phyloP scores from a whole-genome alignment of 164 flowering plant species.

The Vitis amurensis region DNA sequence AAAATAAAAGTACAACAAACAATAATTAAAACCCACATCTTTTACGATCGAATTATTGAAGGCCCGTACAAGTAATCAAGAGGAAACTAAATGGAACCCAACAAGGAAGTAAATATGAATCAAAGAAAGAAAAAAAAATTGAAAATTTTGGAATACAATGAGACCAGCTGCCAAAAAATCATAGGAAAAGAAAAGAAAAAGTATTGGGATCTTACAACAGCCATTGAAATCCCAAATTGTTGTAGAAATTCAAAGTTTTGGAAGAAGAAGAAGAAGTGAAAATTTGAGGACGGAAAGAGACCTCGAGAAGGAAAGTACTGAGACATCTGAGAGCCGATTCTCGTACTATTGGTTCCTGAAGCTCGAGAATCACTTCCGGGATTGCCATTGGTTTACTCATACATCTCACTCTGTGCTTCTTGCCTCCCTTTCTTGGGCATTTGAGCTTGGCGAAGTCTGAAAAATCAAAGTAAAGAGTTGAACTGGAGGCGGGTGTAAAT shows the following conservation, averaged over 20 bases:
- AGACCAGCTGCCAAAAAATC: neutral
- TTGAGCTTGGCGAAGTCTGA: slow-evolving; percentile 19
- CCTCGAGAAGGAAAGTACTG: slow-evolving; percentile 41
- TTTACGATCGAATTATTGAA: too few species aligned
- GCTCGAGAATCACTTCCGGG: slow-evolving; percentile 33
- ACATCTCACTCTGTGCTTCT: slow-evolving; percentile 24
- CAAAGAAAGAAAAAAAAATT: too few species aligned
- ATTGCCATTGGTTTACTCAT: slow-evolving; percentile 40
- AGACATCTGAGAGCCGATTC: slow-evolving; percentile 39
- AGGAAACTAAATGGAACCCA: too few species aligned
- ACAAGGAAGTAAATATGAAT: too few species aligned
- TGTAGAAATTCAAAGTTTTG: too few species aligned
- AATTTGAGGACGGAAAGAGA: neutral
- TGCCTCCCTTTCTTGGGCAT: slow-evolving; percentile 12
- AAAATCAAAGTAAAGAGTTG: neutral
- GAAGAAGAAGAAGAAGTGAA: slow-evolving; percentile 5
- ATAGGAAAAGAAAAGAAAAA: neutral
- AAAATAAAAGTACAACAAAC: neutral
- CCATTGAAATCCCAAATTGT: too few species aligned
- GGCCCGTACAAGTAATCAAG: too few species aligned
- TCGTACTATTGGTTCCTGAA: slow-evolving; percentile 27
- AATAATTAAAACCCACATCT: neutral
- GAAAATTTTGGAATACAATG: neutral
- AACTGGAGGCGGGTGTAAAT: neutral
- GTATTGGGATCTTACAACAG: too few species aligned